Evolutionary conservation across 2,329 filamentous ascomycete species (phyloP).

Genomic region (Ophiocordyceps robertsii): DNA sequence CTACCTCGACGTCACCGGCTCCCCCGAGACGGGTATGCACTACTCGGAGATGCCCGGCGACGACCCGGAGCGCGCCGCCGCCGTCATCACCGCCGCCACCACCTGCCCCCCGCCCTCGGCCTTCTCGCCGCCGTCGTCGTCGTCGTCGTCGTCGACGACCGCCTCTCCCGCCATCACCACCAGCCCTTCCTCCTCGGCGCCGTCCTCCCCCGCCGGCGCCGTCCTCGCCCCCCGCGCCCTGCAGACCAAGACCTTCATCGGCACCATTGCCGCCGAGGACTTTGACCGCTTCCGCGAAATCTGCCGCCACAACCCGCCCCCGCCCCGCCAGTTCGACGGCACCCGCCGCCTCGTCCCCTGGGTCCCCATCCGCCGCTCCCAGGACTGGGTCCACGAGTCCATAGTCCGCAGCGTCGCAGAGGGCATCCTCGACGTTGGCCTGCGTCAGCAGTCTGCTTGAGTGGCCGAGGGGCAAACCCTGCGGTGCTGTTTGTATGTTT

Average conservation of each 20-base stretch:
- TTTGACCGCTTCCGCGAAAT: conserved; percentile 6
- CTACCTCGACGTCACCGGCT: not conserved
- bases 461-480: too few relatives aligned
- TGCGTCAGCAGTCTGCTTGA: not conserved
- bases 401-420: not conserved
- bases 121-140: not conserved
- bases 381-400: not conserved
- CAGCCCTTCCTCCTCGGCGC: too few relatives aligned
- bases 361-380: not conserved
- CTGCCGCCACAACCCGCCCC: conserved; percentile 2
- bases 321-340: not conserved
- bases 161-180: not conserved
- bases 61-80: not conserved
- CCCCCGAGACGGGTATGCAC: not conserved
- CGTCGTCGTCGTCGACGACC: too few relatives aligned
- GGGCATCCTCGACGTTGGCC: not conserved
- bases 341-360: not conserved
- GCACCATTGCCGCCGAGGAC: conserved; percentile 8
- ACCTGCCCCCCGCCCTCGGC: not conserved
- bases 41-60: not conserved
- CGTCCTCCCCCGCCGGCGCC: not conserved
- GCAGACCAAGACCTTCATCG: conserved; percentile 6
- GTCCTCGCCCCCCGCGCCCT: not conserved
- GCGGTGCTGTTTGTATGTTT: too few relatives aligned
- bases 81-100: too few relatives aligned